These are phyloP conservation scores for Yarrowia osloensis DNA, from an alignment of 805 yeast genomes.

Conservation along the genomic window DNA sequence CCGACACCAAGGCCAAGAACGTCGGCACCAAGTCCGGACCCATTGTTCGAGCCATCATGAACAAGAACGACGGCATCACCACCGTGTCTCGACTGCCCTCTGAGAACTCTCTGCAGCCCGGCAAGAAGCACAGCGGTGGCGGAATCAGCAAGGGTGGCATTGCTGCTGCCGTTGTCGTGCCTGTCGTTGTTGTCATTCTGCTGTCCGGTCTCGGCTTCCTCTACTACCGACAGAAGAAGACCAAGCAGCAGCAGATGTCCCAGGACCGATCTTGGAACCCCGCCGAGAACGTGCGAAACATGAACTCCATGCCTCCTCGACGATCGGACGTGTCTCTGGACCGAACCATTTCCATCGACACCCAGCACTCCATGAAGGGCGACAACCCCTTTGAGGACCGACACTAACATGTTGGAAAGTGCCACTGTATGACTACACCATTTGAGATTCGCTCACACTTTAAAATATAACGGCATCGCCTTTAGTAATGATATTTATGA, in stretches of 20 bases:
- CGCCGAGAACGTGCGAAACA: conserved; percentile 27
- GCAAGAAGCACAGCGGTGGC: conserved; percentile 34
- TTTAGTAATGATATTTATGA: conserved; percentile 14
- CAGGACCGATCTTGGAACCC: conserved; percentile 24
- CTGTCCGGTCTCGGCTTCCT: conserved; percentile 40
- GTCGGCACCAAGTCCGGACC: conserved; percentile 49
- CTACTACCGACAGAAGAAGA: conserved; percentile 40
- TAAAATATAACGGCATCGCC: background rate
- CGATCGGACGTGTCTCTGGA: conserved; percentile 28
- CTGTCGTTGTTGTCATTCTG: conserved; percentile 44
- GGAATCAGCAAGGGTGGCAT: conserved; percentile 37
- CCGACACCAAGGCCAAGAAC: conserved; percentile 44
- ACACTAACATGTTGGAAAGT: background rate
- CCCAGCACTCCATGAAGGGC: conserved; percentile 28
- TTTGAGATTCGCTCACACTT: conserved; percentile 16
- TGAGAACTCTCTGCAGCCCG: conserved; percentile 42
- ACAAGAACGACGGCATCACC: conserved; percentile 40
- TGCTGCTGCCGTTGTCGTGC: conserved; percentile 50
- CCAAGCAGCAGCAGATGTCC: background rate
- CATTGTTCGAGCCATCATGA: conserved; percentile 44
- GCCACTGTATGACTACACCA: background rate
- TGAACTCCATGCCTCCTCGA: conserved; percentile 24
- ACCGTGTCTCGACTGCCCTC: conserved; percentile 47
- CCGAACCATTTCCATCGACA: conserved; percentile 18
- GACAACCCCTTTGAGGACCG: conserved; percentile 18